Evolutionary conservation across 257 asterid genomes (phyloP), one percentile per base, ranked within the genome.

Genomic region (Solanum acaule): DNA sequence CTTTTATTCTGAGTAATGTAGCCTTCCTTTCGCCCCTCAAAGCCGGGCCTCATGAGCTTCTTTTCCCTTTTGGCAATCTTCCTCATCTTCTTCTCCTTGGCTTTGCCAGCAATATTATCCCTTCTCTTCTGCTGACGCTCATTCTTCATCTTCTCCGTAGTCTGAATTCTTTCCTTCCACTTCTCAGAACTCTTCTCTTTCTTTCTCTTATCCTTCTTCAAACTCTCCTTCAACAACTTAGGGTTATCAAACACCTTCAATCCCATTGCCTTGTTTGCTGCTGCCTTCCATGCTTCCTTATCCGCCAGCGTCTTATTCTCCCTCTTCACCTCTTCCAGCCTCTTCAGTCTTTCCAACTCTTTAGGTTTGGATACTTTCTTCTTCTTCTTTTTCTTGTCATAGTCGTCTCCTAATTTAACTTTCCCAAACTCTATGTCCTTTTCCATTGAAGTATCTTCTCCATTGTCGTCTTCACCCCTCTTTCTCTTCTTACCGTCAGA

Each of bases 21-120:
- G 8, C 95, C 95, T 63, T 92, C 94, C 88, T 92, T 95, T 35
- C 98, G 89, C 10, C 99, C 99, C 93, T 96, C 99, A 29, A 95
- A 96, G 5, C 99, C 98, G 2, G 98, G 98, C 92, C 99, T 95
- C 98, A 95, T 92, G 87, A 95, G 88, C 92, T 96, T 96, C 98
- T 96, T 96, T 96, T 96, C 98, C 44, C 98, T 76, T 37, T 76
- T 76, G 29, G 83, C 83, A 38, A 76, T 76, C 83, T 76, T 76
- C 33, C 83, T 76, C 33, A 76, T 37, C 83, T 76, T 76, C 31
- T 76, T 76, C 83, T 37, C 83, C 33, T 76, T 76, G 11, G 6
- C 83, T 76, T 76, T 37, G 33, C 56, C 83, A 37, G 83, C 83
- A 76, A 76, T 76, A 1, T 76, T 76, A 76, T 76, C 52, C 33